Conservation (phyloP, 768 basidiomycete species). For the Psilocybe tampanensis region DNA sequence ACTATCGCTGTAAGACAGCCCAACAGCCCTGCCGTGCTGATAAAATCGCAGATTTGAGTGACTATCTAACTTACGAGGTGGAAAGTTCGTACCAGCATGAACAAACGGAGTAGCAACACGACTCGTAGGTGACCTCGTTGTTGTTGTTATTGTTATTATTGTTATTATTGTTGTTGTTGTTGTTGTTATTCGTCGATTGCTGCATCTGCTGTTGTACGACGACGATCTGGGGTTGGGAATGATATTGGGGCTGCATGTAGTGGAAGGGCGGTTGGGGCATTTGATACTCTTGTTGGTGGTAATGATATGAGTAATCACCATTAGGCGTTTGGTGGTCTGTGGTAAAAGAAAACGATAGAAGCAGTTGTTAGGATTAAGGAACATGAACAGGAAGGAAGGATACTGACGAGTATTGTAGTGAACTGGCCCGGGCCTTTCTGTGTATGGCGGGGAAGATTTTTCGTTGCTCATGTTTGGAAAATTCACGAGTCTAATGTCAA, state of each 20-base stretch:
- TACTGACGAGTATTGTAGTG: slow-evolving; percentile 17
- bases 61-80: background rate
- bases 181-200: background rate
- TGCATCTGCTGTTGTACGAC: slow-evolving; percentile 15
- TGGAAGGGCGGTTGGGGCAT: background rate
- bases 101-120: slow-evolving; percentile 10
- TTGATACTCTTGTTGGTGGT: slow-evolving; percentile 6
- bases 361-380: too few species aligned
- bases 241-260: slow-evolving; percentile 9
- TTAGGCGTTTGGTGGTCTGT: too few species aligned
- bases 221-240: slow-evolving; percentile 20
- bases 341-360: too few species aligned
- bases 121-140: background rate
- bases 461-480: background rate
- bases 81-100: slow-evolving; percentile 17
- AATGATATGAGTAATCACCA: slow-evolving; percentile 3
- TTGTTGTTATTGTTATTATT: too few species aligned
- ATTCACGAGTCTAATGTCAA: background rate
- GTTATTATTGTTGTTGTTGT: too few species aligned
- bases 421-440: slow-evolving; percentile 17
- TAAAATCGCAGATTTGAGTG: background rate
- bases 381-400: background rate
- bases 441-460: background rate
- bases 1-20: slow-evolving; percentile 11
- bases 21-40: background rate